Evolutionary conservation across 2,329 filamentous ascomycete species (phyloP).

Genomic region (Nakataea oryzae): DNA sequence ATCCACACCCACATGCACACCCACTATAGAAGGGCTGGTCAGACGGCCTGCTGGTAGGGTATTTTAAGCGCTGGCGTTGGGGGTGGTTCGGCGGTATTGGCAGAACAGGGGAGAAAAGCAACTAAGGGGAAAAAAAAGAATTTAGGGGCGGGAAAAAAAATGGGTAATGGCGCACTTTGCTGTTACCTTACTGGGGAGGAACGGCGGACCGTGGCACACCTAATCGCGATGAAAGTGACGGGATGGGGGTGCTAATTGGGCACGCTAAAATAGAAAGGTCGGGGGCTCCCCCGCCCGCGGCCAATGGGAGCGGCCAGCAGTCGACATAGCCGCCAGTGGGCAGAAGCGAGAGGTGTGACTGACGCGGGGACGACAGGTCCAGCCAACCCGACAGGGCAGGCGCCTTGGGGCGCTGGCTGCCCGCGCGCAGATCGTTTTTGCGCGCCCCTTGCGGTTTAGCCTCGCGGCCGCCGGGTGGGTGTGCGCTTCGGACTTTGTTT

Average conservation of each 20-base stretch:
- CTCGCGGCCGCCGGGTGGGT: neutral
- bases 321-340: neutral
- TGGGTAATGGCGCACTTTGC: too few relatives aligned
- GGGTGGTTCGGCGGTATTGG: neutral
- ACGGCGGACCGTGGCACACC: neutral
- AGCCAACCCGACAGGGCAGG: neutral
- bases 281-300: too few relatives aligned
- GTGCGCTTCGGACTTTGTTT: neutral
- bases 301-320: neutral
- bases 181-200: too few relatives aligned
- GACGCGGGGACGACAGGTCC: neutral
- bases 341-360: neutral
- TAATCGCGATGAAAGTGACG: neutral
- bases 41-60: neutral
- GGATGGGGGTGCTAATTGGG: neutral
- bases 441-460: neutral
- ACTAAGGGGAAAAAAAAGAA: neutral
- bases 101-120: neutral
- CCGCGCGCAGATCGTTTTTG: neutral
- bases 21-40: neutral
- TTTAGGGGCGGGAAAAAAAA: neutral
- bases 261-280: neutral
- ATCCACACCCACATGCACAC: neutral
- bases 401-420: neutral
- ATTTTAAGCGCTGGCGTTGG: constrained; percentile 4